These are phyloP conservation scores for Magnolia kwangsiensis DNA, from an alignment of 164 flowering plant species.

Conservation along the genomic window DNA sequence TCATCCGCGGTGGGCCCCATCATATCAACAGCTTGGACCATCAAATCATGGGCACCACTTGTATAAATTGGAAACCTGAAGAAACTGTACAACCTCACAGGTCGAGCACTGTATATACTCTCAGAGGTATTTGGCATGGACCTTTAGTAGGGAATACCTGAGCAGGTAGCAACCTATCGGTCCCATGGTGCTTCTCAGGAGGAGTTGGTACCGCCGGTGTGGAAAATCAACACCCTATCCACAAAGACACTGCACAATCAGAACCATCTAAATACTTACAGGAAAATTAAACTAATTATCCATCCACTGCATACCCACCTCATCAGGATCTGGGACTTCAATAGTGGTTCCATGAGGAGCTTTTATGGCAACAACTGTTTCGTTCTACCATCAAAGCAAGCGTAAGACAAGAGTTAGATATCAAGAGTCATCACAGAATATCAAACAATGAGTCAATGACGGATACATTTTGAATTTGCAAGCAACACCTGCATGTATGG, in stretches of 20 bases:
- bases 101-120: neutral
- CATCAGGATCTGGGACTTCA: constrained; percentile 80
- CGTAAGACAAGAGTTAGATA: neutral
- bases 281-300: neutral
- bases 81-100: neutral
- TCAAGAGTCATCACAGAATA: neutral
- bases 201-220: constrained; percentile 47
- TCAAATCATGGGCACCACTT: neutral
- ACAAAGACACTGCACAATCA: constrained; percentile 18
- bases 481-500: neutral
- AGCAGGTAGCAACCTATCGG: constrained; percentile 59
- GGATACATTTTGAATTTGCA: neutral
- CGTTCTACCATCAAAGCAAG: constrained; percentile 33
- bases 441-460: neutral
- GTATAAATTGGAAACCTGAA: neutral
- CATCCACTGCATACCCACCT: constrained; percentile 31
- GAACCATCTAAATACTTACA: neutral
- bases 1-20: neutral
- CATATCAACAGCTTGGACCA: neutral
- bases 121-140: neutral
- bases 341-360: constrained; percentile 67
- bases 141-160: constrained; percentile 38
- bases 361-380: constrained; percentile 60
- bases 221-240: constrained; percentile 41
- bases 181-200: constrained; percentile 58